Base-by-base conservation (phyloP, 176 grass and related monocot species). In the Tillandsia fasciculata region DNA sequence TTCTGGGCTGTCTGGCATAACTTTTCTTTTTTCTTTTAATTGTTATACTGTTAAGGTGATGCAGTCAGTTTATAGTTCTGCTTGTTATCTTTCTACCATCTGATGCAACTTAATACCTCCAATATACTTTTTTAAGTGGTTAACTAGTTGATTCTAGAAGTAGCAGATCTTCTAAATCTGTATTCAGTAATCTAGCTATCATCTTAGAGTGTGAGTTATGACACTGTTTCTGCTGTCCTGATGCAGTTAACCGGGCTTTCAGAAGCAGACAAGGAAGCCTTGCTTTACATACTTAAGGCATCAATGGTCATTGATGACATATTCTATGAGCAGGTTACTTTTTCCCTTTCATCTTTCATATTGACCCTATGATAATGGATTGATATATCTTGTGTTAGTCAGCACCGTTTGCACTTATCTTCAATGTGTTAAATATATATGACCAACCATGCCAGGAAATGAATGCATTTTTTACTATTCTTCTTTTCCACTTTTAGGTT, bases 241-340 rank as follows among this genome's bases (percentile, higher is more conserved):
- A 26, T 77, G 67, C 79, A 96, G 92, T 74, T 96, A 72, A 82
- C 70, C 66, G 82, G 64, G 63, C 88, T 96, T 69, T 96, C 92
- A 26, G 68, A 78, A 80, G 88, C 84, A 80, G 92, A 91, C 71
- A 87, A 11, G 79, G 76, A 96, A 82, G 92, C 92, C 70, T 80
- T 96, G 73, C 48, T 74, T 63, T 87, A 81, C 53, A 81, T 96
- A 77, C 73, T 96, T 68, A 83, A 79, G 82, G 92, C 92, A 69
- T 82, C 92, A 63, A 85, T 83, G 67, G 76, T 92, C 81, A 72
- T 96, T 74, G 88, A 96, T 79, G 92, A 96, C 70, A 92, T 96
- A 42, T 96, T 91, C 74, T 77, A 96, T 72, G 71, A 83, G 52
- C 92, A 96, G 83, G 92, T 96, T 72, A 70, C 2, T 68, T 71